A percentile compares a stretch with the other conserved stretches of the same genome.
Conservation (phyloP, 495 filamentous ascomycete species). For the Aspergillus heteromorphus region DNA sequence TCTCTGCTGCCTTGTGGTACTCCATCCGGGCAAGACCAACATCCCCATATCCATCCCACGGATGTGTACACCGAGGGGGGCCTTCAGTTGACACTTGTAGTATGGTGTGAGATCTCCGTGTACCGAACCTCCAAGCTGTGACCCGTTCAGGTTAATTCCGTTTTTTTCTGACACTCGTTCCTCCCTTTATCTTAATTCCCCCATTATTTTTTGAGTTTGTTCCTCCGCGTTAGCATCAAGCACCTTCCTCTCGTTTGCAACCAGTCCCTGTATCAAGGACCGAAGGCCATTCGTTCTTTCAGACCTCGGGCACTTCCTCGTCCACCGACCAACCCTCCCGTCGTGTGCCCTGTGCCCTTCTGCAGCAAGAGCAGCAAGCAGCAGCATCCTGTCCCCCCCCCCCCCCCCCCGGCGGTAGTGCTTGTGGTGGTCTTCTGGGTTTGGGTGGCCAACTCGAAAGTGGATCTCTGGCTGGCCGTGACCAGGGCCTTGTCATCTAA, state of each 20-base stretch:
- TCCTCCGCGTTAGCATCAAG: conserved; percentile 18
- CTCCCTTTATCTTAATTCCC: conserved; percentile 8
- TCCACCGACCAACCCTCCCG: conserved; percentile 10
- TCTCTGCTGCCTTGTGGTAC: too few relatives aligned
- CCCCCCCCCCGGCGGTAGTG: conserved; percentile 1
- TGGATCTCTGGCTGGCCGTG: conserved; percentile 17
- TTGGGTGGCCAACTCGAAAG: conserved; percentile 19
- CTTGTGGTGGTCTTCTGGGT: not conserved
- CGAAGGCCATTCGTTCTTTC: conserved; percentile 11
- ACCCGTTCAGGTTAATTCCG: conserved; percentile 9
- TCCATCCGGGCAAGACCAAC: not conserved
- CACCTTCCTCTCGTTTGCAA: conserved; percentile 17
- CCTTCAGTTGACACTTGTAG: conserved; percentile 6
- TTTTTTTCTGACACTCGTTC: conserved; percentile 10
- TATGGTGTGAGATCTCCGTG: conserved; percentile 16
- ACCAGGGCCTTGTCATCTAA: conserved; percentile 15
- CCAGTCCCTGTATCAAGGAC: conserved; percentile 13
- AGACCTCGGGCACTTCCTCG: not conserved
- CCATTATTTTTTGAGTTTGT: conserved; percentile 11
- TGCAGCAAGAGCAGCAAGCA: conserved; percentile 1
- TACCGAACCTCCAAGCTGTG: conserved; percentile 14
- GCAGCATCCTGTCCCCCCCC: conserved; percentile 1
- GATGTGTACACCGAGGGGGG: not conserved
- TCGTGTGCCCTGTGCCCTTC: conserved; percentile 8
- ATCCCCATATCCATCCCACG: not conserved